Evolutionary conservation across 1,139 yeast species (phyloP), one percentile per base, ranked within the genome.

Genomic region (Arxiozyma telluris): DNA sequence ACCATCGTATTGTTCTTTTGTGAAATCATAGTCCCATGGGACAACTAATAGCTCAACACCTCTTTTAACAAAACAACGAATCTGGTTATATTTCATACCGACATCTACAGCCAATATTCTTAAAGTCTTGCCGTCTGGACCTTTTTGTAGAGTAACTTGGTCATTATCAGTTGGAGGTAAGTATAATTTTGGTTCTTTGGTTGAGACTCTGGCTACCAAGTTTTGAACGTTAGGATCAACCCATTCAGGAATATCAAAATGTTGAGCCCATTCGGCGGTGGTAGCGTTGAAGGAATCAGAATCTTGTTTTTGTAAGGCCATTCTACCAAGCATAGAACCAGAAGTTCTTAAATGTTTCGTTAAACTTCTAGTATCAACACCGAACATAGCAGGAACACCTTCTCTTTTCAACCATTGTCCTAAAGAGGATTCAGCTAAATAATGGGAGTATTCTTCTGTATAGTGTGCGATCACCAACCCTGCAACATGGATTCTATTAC

Each of bases 1-100:
- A 76, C 98, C 99, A 71, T 94, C 98, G 70, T 86, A 94, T 59
- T 81, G 77, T 69, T 88, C 93, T 50, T 72, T 66, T 58, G 87
- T 75, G 69, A 87, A 84, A 72, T 91, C 96, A 69, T 90, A 82
- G 71, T 94, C 84, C 93, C 95, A 93, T 57, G 98, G 98, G 51
- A 94, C 97, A 56, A 94, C 98, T 70, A 83, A 82, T 64, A 94
- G 78, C 73, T 94, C 98, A 55, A 94, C 96, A 68, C 99, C 98
- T 67, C 98, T 86, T 70, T 83, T 82, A 57, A 93, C 91, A 64
- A 94, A 91, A 74, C 98, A 94, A 74, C 98, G 86, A 68, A 94
- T 88, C 76, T 94, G 98, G 74, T 94, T 94, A 76, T 78, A 91
- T 74, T 94, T 94, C 90, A 94, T 87, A 78, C 99, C 99, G 57